These are phyloP conservation scores for Neonectria sp. DNA, from an alignment of 2,329 filamentous ascomycete genomes.

Conservation along the genomic window DNA sequence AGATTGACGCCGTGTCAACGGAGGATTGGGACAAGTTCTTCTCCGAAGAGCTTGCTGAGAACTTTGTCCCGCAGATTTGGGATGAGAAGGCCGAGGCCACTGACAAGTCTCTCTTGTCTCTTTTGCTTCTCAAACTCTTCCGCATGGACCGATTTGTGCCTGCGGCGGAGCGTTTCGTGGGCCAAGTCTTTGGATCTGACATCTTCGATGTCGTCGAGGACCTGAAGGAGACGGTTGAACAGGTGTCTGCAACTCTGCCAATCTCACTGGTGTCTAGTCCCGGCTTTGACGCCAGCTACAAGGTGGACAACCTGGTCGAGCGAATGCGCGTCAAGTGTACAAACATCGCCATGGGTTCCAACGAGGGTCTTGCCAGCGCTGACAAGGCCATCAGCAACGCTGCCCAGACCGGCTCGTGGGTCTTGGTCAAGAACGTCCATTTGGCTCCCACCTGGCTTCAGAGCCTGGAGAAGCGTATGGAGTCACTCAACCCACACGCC, in stretches of 20 bases:
- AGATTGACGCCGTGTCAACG: slow-evolving; percentile 73
- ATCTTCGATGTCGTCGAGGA: slow-evolving; percentile 90
- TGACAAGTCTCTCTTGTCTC: slow-evolving; percentile 85
- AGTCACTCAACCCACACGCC: slow-evolving; percentile 92
- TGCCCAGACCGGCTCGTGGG: slow-evolving; percentile 93
- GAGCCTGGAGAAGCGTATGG: slow-evolving; percentile 96
- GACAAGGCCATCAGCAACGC: slow-evolving; percentile 97
- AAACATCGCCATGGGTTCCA: slow-evolving; percentile 99
- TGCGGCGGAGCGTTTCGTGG: slow-evolving; percentile 90
- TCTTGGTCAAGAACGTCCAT: slow-evolving; percentile 99
- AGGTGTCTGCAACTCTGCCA: slow-evolving; percentile 87
- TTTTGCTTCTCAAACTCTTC: slow-evolving; percentile 94
- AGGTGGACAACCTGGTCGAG: slow-evolving; percentile 95
- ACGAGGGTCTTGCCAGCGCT: slow-evolving; percentile 91
- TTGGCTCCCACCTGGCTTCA: slow-evolving; percentile 96
- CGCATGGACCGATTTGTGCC: slow-evolving; percentile 96
- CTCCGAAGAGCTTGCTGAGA: slow-evolving; percentile 87
- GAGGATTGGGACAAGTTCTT: slow-evolving; percentile 87
- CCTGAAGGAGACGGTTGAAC: slow-evolving; percentile 85
- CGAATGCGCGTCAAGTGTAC: slow-evolving; percentile 86
- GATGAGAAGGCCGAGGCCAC: slow-evolving; percentile 72
- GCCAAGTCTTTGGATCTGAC: slow-evolving; percentile 85
- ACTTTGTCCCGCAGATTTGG: slow-evolving; percentile 84
- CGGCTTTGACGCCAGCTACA: slow-evolving; percentile 98
- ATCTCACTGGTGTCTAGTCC: slow-evolving; percentile 95